These are phyloP conservation scores for Trypanosoma mega DNA, from an alignment of 208 protist species.

Conservation along the genomic window DNA sequence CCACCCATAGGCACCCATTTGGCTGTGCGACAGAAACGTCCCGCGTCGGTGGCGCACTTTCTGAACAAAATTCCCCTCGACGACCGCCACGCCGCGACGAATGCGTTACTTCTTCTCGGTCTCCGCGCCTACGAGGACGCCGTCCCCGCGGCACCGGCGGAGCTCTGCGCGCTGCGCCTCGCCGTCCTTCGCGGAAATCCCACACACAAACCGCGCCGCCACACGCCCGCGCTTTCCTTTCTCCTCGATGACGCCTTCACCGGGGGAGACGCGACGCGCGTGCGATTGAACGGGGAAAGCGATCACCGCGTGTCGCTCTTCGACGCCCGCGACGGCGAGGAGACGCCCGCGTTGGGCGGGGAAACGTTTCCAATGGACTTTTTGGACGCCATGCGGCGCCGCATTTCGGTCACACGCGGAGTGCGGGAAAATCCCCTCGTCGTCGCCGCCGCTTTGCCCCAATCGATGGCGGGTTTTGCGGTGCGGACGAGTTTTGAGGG, in stretches of 20 bases:
- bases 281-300: too few relatives aligned
- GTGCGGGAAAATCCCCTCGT: slow-evolving; percentile 20
- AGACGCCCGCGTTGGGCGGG: neutral
- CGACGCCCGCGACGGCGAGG: neutral
- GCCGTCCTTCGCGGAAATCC: neutral
- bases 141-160: slow-evolving; percentile 10
- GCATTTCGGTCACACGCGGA: slow-evolving; percentile 19
- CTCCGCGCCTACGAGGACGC: slow-evolving; percentile 16
- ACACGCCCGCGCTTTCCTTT: neutral
- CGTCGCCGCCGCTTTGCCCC: slow-evolving; percentile 25
- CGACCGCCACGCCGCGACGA: slow-evolving; percentile 28
- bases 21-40: slow-evolving; percentile 16
- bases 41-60: slow-evolving; percentile 24
- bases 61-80: slow-evolving; percentile 27
- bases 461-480: slow-evolving; percentile 18
- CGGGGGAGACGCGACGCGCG: too few relatives aligned
- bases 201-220: neutral
- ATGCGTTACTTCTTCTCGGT: slow-evolving; percentile 21
- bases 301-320: neutral
- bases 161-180: slow-evolving; percentile 9
- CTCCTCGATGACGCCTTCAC: neutral
- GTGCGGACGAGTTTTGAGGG: slow-evolving; percentile 11
- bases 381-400: neutral
- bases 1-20: neutral
- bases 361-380: neutral